Evolutionary conservation across 441 rosid genomes (phyloP).

Genomic region (Gossypium aridum): DNA sequence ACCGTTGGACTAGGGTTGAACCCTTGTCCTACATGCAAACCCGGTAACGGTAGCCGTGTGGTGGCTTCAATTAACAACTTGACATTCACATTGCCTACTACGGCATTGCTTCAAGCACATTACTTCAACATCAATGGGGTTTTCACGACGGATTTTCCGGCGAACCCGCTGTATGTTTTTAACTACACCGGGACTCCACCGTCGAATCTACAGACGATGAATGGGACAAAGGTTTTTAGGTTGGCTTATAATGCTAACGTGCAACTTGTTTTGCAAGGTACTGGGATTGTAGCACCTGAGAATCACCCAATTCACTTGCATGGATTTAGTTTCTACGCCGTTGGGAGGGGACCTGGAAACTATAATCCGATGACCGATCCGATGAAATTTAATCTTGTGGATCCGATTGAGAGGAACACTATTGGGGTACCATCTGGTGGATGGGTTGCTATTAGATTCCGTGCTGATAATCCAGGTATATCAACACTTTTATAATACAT

Average conservation of each 20-base stretch:
- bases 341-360: conserved; percentile 76
- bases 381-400: conserved; percentile 64
- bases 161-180: conserved; percentile 52
- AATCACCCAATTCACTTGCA: conserved; percentile 89
- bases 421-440: conserved; percentile 90
- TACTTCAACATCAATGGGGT: conserved; percentile 62
- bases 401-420: conserved; percentile 90
- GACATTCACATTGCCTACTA: conserved; percentile 77
- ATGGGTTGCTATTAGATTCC: conserved; percentile 83
- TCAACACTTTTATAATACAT: background rate
- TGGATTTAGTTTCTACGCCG: conserved; percentile 68
- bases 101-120: conserved; percentile 76
- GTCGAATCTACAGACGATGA: conserved; percentile 41
- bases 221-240: conserved; percentile 60
- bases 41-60: conserved; percentile 59
- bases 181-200: conserved; percentile 61
- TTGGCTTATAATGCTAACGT: conserved; percentile 67
- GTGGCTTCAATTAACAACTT: conserved; percentile 79
- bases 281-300: conserved; percentile 60
- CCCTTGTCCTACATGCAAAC: conserved; percentile 69
- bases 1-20: conserved; percentile 64
- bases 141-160: conserved; percentile 79
- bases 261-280: conserved; percentile 78
- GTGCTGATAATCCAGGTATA: conserved; percentile 89
- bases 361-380: conserved; percentile 58